A percentile compares a stretch with the other conserved stretches of the same genome.
Conservation (phyloP, 179 eudicot genomes). For the Beta corolliflora region DNA sequence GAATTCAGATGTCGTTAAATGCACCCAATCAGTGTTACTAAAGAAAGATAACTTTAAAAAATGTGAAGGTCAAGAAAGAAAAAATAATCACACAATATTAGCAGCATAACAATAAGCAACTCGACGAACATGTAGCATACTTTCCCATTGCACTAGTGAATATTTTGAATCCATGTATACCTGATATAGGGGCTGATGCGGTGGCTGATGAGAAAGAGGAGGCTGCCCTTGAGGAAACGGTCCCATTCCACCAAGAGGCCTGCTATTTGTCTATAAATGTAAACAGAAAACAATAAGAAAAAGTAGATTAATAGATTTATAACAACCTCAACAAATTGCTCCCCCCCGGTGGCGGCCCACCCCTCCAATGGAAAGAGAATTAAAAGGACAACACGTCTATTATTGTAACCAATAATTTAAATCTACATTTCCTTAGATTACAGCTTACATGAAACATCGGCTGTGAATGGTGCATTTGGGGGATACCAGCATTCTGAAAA, state of each 20-base stretch:
- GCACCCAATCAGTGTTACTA: no score
- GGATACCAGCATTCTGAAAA: constrained; percentile 66
- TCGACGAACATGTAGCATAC: neutral
- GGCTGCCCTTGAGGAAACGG: constrained; percentile 63
- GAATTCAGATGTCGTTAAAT: no score
- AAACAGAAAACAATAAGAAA: constrained; percentile 14
- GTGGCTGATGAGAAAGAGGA: constrained; percentile 50
- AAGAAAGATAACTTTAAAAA: no score
- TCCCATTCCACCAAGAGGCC: constrained; percentile 55
- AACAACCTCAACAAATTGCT: no score
- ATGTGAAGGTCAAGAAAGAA: neutral
- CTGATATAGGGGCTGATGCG: constrained; percentile 75
- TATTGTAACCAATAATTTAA: no score
- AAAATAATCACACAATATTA: neutral
- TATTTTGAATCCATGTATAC: constrained; percentile 29
- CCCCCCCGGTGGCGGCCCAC: no score
- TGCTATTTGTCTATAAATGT: constrained; percentile 54
- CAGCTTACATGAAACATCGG: constrained; percentile 74
- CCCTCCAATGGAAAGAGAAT: no score
- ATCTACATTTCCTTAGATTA: neutral
- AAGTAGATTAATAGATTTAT: neutral
- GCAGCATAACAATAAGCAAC: neutral
- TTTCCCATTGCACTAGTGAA: neutral
- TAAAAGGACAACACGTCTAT: neutral
- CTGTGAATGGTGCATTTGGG: constrained; percentile 72